A percentile compares a stretch with the other conserved stretches of the same genome.
Conservation (phyloP, 2,329 filamentous ascomycete genomes). For the Alternaria incomplexa region DNA sequence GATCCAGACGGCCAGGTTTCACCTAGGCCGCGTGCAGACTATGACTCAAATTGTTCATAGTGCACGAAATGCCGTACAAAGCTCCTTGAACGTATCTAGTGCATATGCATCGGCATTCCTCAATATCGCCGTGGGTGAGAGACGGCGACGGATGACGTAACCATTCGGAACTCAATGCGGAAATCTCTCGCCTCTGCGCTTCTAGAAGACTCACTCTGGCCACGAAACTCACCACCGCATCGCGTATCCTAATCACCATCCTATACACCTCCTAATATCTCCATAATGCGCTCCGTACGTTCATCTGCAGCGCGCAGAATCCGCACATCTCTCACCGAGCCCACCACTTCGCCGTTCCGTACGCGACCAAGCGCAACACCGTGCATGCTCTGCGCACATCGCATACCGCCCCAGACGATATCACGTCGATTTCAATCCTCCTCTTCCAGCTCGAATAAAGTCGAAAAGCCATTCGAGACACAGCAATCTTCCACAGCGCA, state of each 20-base stretch:
- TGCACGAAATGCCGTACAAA: not conserved
- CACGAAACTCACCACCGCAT: not conserved
- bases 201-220: not conserved
- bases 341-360: slow-evolving; percentile 17
- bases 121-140: not conserved
- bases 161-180: slow-evolving; percentile 2
- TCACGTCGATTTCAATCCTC: slow-evolving; percentile 35
- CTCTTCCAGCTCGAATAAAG: slow-evolving; percentile 5
- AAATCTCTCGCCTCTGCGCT: slow-evolving; percentile 16
- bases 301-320: slow-evolving; percentile 30
- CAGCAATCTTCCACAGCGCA: slow-evolving; percentile 8
- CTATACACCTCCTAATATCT: not conserved
- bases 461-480: slow-evolving; percentile 24
- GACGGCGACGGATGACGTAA: slow-evolving; percentile 24
- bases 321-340: slow-evolving; percentile 28
- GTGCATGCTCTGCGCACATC: slow-evolving; percentile 35
- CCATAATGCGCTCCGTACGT: slow-evolving; percentile 30
- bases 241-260: not conserved
- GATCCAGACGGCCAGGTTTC: not conserved
- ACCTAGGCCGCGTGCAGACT: not conserved
- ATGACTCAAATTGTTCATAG: not conserved
- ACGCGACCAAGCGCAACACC: slow-evolving; percentile 23
- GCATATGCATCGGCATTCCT: not conserved
- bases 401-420: slow-evolving; percentile 9
- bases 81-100: not conserved